Percentiles rank a stretch among this genome's conserved stretches.
phyloP scores from a whole-genome alignment of 768 basidiomycete species.

The Symmetrospora coprosmae region DNA sequence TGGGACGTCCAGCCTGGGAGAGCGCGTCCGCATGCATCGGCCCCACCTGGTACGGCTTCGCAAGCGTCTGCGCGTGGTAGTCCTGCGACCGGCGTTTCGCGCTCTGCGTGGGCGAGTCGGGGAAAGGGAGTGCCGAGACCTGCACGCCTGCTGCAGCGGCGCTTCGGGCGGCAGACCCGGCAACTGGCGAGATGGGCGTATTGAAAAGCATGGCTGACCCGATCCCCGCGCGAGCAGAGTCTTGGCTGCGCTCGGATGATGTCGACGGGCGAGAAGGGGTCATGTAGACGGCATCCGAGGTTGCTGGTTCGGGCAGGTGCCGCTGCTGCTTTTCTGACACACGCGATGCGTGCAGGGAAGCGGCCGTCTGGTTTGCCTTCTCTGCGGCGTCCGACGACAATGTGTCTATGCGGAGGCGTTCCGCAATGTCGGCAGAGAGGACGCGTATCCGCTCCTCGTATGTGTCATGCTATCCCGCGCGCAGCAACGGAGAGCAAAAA shows the following conservation, averaged over 20 bases:
- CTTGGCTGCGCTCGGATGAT: too few species aligned
- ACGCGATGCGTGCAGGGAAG: too few species aligned
- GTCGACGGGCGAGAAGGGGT: too few species aligned
- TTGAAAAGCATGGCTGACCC: not conserved
- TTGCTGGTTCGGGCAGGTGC: too few species aligned
- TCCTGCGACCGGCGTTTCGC: too few species aligned
- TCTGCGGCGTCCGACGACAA: not conserved
- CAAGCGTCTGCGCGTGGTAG: too few species aligned
- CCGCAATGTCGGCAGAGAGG: conserved; percentile 37
- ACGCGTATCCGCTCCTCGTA: conserved; percentile 91
- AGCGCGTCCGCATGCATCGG: too few species aligned
- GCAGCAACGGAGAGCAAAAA: not conserved
- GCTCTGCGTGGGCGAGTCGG: not conserved
- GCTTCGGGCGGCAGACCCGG: not conserved
- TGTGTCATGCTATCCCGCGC: conserved; percentile 60
- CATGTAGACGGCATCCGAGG: too few species aligned
- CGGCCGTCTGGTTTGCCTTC: too few species aligned
- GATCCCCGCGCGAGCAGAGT: not conserved
- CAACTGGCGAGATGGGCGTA: not conserved
- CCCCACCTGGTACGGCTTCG: too few species aligned
- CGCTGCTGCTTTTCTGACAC: too few species aligned
- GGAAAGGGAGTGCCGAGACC: not conserved
- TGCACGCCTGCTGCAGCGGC: not conserved
- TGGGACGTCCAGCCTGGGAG: too few species aligned
- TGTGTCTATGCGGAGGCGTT: not conserved